A percentile compares a stretch with the other conserved stretches of the same genome.
These are phyloP conservation scores for Backusella liffmaniae DNA, from an alignment of 192 early-diverging fungal genomes.

Conservation along the genomic window DNA sequence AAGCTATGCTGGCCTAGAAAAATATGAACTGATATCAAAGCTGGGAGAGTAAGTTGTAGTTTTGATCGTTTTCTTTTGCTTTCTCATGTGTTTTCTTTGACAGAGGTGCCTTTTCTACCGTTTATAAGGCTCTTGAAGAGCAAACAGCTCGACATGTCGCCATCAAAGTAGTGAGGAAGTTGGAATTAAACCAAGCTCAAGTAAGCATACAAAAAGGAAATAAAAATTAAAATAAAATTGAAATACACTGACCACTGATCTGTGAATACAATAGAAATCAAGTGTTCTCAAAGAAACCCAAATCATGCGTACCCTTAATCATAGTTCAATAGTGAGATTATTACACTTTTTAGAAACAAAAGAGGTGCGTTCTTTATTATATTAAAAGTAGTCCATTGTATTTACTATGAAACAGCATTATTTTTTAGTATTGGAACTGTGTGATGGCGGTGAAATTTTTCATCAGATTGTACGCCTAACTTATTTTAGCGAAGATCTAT, in stretches of 20 bases:
- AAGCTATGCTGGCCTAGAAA: conserved; percentile 53
- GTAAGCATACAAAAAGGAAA: conserved; percentile 32
- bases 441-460: conserved; percentile 87
- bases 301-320: conserved; percentile 78
- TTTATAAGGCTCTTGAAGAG: conserved; percentile 71
- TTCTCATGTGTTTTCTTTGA: background rate
- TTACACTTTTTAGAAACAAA: conserved; percentile 75
- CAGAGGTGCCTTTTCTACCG: conserved; percentile 85
- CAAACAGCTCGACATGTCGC: conserved; percentile 67
- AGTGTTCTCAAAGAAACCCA: conserved; percentile 86
- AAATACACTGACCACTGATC: too few relatives aligned
- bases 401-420: conserved; percentile 44
- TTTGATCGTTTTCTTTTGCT: background rate
- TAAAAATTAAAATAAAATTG: background rate
- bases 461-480: conserved; percentile 80
- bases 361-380: conserved; percentile 27
- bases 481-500: conserved; percentile 76
- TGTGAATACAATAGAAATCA: conserved; percentile 47
- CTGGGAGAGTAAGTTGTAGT: conserved; percentile 69
- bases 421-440: conserved; percentile 79
- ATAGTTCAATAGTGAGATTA: conserved; percentile 73
- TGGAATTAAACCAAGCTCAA: conserved; percentile 72
- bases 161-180: conserved; percentile 81
- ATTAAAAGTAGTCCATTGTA: background rate
- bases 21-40: conserved; percentile 53